Evolutionary conservation across 768 basidiomycete genomes (phyloP).

Genomic region (Podaxis carcinomalis): DNA sequence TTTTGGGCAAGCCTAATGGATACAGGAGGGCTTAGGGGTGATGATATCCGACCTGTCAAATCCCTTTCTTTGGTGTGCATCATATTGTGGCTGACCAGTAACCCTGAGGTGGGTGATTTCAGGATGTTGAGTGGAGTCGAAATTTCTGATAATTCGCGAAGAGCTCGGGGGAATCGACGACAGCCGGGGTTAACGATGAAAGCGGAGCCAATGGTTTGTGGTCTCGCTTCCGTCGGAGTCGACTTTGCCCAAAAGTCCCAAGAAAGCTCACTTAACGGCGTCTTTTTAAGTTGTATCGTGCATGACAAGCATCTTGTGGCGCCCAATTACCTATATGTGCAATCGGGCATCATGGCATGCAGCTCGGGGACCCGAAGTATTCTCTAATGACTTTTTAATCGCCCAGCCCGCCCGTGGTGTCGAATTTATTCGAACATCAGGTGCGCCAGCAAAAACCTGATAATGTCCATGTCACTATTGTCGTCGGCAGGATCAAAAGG

Average conservation of each 20-base stretch:
- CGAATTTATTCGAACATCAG: neutral
- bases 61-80: neutral
- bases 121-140: neutral
- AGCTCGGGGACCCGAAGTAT: neutral
- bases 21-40: neutral
- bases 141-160: neutral
- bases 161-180: neutral
- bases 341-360: neutral
- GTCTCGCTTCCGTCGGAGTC: neutral
- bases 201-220: neutral
- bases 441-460: neutral
- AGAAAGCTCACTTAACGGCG: no score
- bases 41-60: neutral
- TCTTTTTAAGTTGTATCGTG: no score
- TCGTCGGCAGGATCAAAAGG: no score
- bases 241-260: no score
- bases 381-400: neutral
- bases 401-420: neutral
- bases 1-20: neutral
- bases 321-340: no score
- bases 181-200: no score
- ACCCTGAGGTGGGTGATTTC: neutral
- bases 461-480: no score
- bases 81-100: neutral
- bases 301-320: no score